A percentile compares a stretch with the other conserved stretches of the same genome.
phyloP scores from a whole-genome alignment of 331 rosid species.

The Spiraea crenata region DNA sequence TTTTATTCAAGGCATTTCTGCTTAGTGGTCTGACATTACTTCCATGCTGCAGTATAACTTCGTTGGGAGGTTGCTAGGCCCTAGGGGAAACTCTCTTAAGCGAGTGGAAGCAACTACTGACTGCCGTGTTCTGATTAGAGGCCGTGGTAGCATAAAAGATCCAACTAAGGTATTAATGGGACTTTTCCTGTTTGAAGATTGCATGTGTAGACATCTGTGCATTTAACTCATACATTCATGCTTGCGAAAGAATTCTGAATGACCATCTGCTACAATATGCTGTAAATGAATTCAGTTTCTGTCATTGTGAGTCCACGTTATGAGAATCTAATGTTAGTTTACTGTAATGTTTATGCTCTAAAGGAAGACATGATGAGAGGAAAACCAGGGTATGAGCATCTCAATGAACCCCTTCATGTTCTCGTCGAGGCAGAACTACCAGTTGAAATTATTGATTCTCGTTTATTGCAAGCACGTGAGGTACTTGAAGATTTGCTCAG shows the following conservation, averaged over 20 bases:
- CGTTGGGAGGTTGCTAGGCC: slow-evolving; percentile 98
- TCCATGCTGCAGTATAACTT: slow-evolving; percentile 70
- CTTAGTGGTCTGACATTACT: slow-evolving; percentile 30
- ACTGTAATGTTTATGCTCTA: slow-evolving; percentile 17
- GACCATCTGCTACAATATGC: neutral
- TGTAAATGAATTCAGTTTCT: neutral
- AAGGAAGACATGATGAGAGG: slow-evolving; percentile 99
- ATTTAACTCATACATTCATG: neutral
- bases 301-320: neutral
- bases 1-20: neutral
- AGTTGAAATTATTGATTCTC: slow-evolving; percentile 83
- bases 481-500: slow-evolving; percentile 86
- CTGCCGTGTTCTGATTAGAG: slow-evolving; percentile 96
- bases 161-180: slow-evolving; percentile 59
- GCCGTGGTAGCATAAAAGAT: slow-evolving; percentile 98
- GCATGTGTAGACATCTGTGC: neutral
- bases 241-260: neutral
- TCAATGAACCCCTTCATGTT: slow-evolving; percentile 96
- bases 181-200: neutral
- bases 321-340: neutral
- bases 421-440: slow-evolving; percentile 97
- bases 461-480: slow-evolving; percentile 84
- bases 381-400: slow-evolving; percentile 94
- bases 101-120: slow-evolving; percentile 94
- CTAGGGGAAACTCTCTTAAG: slow-evolving; percentile 97